phyloP scores from a whole-genome alignment of 2,329 filamentous ascomycete genomes.

The Zasmidium cellare region DNA sequence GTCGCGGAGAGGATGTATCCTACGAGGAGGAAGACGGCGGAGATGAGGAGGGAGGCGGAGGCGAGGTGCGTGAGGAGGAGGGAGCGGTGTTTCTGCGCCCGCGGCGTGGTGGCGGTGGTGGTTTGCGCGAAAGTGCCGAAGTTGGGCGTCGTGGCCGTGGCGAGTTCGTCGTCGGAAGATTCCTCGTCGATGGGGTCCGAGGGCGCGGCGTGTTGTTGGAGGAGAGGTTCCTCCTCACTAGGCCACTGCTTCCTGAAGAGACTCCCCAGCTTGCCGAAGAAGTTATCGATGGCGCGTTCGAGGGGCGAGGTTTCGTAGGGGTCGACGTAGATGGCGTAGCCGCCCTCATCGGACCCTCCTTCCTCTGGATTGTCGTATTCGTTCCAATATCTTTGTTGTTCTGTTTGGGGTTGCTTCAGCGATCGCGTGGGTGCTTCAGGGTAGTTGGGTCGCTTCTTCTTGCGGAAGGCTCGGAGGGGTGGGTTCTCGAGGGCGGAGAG shows the following conservation, averaged over 20 bases:
- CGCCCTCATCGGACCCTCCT: slow-evolving; percentile 49
- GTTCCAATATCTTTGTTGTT: slow-evolving; percentile 67
- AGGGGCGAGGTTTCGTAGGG: slow-evolving; percentile 68
- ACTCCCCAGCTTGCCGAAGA: slow-evolving; percentile 52
- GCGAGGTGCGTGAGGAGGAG: neutral
- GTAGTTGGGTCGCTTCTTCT: slow-evolving; percentile 41
- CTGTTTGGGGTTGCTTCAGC: slow-evolving; percentile 21
- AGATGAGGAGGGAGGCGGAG: slow-evolving; percentile 52
- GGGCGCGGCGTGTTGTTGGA: slow-evolving; percentile 13
- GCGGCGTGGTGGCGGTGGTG: neutral
- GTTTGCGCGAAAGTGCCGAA: slow-evolving; percentile 20
- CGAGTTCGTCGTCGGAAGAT: slow-evolving; percentile 33
- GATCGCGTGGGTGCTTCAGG: slow-evolving; percentile 20
- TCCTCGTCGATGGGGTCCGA: slow-evolving; percentile 27
- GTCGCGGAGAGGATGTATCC: slow-evolving; percentile 66
- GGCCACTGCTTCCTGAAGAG: slow-evolving; percentile 35
- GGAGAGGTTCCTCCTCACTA: slow-evolving; percentile 26
- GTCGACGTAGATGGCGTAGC: slow-evolving; percentile 73
- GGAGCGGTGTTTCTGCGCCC: neutral
- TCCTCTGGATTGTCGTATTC: slow-evolving; percentile 84
- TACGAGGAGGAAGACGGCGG: slow-evolving; percentile 60
- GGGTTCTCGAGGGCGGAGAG: slow-evolving; percentile 38
- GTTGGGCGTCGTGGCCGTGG: slow-evolving; percentile 6
- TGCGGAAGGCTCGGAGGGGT: slow-evolving; percentile 43
- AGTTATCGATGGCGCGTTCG: slow-evolving; percentile 44